Conservation (phyloP, 2,329 filamentous ascomycete genomes). For the Arthrobotrys pseudoclavata region DNA sequence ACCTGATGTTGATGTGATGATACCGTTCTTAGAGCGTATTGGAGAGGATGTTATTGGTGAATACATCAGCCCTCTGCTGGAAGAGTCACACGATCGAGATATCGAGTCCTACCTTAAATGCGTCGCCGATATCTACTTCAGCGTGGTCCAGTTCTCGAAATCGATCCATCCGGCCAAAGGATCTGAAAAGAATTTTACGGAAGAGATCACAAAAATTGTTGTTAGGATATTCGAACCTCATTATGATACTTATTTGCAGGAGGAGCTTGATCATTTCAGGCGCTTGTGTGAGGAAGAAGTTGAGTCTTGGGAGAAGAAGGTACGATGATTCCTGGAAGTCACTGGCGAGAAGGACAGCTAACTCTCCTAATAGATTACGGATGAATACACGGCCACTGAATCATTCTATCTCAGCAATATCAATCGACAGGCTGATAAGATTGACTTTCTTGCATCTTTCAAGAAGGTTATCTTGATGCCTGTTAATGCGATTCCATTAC, state of each 20-base stretch:
- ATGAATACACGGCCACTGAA: conserved; percentile 90
- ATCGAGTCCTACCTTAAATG: conserved; percentile 85
- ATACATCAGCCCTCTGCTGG: conserved; percentile 86
- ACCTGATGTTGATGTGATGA: conserved; percentile 77
- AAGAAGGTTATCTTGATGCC: conserved; percentile 99
- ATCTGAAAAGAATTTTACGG: conserved; percentile 71
- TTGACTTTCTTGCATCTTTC: conserved; percentile 95
- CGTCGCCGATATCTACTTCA: conserved; percentile 88
- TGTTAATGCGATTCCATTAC: conserved; percentile 78
- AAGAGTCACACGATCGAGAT: conserved; percentile 84
- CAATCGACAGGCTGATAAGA: conserved; percentile 93
- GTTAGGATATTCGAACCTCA: conserved; percentile 87
- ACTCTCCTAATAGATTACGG: conserved; percentile 67
- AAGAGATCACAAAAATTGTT: conserved; percentile 77
- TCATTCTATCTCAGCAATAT: conserved; percentile 97
- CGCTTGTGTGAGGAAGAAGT: conserved; percentile 82
- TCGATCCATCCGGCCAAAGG: conserved; percentile 77
- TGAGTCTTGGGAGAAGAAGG: conserved; percentile 87
- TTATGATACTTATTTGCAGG: conserved; percentile 90
- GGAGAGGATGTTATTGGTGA: conserved; percentile 85
- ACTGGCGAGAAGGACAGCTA: not conserved
- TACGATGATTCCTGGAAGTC: conserved; percentile 67
- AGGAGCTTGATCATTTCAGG: conserved; percentile 89
- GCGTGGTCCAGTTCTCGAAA: conserved; percentile 81
- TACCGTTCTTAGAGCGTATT: conserved; percentile 83